A percentile compares a stretch with the other conserved stretches of the same genome.
phyloP scores from a whole-genome alignment of 129 eudicot species.

The Oenanthe sinensis region DNA sequence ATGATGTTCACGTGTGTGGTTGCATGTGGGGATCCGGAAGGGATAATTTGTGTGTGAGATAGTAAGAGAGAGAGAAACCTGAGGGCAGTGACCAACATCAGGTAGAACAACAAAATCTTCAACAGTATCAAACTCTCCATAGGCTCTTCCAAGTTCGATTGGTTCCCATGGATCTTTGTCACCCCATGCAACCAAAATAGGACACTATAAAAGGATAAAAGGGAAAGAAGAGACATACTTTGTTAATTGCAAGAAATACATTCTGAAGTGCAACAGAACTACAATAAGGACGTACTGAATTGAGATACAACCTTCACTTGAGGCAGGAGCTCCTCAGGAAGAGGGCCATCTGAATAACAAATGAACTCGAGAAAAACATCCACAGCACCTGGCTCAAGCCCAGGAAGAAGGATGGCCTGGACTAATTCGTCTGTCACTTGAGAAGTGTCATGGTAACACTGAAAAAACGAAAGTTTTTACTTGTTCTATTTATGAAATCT shows the following conservation, averaged over 20 bases:
- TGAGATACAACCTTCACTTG: slow-evolving; percentile 64
- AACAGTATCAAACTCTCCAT: slow-evolving; percentile 54
- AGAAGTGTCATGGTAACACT: slow-evolving; percentile 91
- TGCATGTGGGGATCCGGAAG: background rate
- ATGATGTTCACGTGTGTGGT: background rate
- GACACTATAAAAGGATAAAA: slow-evolving; percentile 42
- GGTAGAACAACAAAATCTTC: slow-evolving; percentile 79
- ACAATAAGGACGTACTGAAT: background rate
- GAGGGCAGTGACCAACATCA: slow-evolving; percentile 94
- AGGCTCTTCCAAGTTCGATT: slow-evolving; percentile 84
- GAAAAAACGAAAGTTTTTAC: slow-evolving; percentile 16
- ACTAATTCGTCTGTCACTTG: slow-evolving; percentile 95
- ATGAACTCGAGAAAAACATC: slow-evolving; percentile 97
- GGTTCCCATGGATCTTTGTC: slow-evolving; percentile 99
- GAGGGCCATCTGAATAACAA: slow-evolving; percentile 93
- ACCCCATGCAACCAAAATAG: slow-evolving; percentile 93
- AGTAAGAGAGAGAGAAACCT: slow-evolving; percentile 34
- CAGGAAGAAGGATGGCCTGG: slow-evolving; percentile 70
- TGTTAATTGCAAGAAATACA: background rate
- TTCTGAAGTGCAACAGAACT: background rate
- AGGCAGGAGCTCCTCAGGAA: slow-evolving; percentile 91
- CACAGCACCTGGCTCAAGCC: slow-evolving; percentile 93
- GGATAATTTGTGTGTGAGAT: background rate
- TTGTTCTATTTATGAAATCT: background rate
- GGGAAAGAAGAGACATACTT: background rate